Percentiles rank a stretch among this genome's conserved stretches.
Conservation (phyloP, 495 filamentous ascomycete species). For the Thozetella sp. region DNA sequence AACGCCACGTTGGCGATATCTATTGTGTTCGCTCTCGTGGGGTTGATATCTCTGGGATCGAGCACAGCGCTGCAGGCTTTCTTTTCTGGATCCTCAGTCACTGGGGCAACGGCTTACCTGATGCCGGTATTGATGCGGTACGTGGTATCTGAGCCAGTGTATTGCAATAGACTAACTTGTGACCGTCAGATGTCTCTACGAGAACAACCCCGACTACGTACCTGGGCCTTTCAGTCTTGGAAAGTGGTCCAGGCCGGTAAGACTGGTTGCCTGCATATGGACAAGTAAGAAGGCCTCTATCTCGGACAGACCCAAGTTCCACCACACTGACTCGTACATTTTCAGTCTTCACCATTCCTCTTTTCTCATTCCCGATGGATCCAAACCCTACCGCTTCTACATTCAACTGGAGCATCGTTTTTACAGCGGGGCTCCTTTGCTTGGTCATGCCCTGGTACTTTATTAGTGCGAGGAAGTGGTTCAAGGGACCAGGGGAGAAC, state of each 20-base stretch:
- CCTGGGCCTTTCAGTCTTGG: conserved; percentile 6
- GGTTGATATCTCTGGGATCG: conserved; percentile 3
- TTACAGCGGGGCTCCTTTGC: not conserved
- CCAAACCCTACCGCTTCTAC: not conserved
- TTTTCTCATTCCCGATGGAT: conserved; percentile 6
- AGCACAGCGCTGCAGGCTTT: not conserved
- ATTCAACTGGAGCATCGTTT: conserved; percentile 3
- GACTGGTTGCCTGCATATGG: conserved; percentile 1
- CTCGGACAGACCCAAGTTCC: not conserved
- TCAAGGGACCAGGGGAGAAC: not conserved
- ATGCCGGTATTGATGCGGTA: conserved; percentile 6
- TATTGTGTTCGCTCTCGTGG: conserved; percentile 4
- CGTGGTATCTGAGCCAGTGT: not conserved
- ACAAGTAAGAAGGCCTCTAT: not conserved
- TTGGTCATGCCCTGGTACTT: conserved; percentile 5
- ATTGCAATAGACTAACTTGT: not conserved
- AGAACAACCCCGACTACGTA: conserved; percentile 3
- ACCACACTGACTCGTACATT: not conserved
- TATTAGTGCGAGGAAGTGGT: conserved; percentile 5
- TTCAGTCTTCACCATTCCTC: conserved; percentile 5
- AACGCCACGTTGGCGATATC: conserved; percentile 4
- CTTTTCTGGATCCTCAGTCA: conserved; percentile 4
- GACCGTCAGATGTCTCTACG: not conserved
- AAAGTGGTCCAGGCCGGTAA: conserved; percentile 3
- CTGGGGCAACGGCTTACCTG: conserved; percentile 3